phyloP scores from a whole-genome alignment of 441 rosid genomes.

The Omphalea diandra region DNA sequence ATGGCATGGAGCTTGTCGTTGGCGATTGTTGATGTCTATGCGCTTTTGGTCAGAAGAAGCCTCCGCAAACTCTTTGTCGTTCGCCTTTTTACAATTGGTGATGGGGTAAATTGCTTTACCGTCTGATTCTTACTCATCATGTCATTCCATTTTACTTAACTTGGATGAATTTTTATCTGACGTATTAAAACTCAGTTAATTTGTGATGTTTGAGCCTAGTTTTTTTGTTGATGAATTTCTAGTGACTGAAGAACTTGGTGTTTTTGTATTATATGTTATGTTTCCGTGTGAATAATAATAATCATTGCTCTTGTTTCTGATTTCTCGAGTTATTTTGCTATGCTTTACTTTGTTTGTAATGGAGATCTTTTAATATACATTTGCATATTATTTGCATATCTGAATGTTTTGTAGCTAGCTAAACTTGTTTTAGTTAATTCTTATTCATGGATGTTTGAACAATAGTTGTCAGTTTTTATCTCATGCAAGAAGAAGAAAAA shows the following conservation, averaged over 20 bases:
- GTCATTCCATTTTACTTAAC: neutral
- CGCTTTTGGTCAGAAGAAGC: constrained; percentile 65
- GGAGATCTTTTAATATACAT: no score
- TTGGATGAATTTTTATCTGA: neutral
- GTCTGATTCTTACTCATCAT: neutral
- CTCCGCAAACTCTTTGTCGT: constrained; percentile 44
- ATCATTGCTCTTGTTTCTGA: no score
- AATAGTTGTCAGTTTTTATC: neutral
- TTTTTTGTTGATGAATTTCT: no score
- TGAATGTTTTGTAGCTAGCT: no score
- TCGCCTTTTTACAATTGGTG: constrained; percentile 62
- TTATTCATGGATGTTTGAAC: neutral
- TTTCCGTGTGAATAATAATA: no score
- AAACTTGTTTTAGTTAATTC: neutral
- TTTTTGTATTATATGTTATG: no score
- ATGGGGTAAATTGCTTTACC: constrained; percentile 49
- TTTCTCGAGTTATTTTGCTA: no score
- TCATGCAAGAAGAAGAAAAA: no score
- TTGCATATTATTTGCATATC: neutral
- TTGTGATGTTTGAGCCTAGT: no score
- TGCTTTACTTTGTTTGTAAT: no score
- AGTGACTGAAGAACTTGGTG: no score
- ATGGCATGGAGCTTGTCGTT: constrained; percentile 71
- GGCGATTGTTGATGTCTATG: constrained; percentile 61
- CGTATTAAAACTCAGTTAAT: no score